Percentiles rank a stretch among this genome's conserved stretches.
Evolutionary conservation across 306 rosid genomes (phyloP).

Genomic region (Acacia confusa): DNA sequence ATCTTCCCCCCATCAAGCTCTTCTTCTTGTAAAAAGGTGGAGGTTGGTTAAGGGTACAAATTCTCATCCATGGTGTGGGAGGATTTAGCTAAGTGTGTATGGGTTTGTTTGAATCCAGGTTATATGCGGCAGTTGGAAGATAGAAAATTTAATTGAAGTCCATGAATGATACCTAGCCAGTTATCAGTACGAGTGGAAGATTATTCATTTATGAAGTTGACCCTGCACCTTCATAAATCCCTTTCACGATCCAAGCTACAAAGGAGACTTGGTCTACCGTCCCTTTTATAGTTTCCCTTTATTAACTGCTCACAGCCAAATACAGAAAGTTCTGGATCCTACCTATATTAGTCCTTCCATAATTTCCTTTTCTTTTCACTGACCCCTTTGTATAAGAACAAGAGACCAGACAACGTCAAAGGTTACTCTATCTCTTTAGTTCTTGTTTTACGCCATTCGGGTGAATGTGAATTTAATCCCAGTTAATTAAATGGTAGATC

Average conservation of each 20-base stretch:
- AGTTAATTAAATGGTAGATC: constrained; percentile 20
- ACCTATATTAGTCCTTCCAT: background rate
- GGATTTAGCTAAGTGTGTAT: too few relatives aligned
- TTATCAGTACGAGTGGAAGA: background rate
- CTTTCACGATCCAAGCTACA: constrained; percentile 9
- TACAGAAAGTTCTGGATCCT: constrained; percentile 1
- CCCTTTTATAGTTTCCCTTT: background rate
- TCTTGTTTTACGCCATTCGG: constrained; percentile 33
- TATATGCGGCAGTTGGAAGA: background rate
- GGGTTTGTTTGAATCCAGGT: background rate
- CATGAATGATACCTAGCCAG: background rate
- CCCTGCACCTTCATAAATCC: constrained; percentile 35
- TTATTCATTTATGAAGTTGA: constrained; percentile 29
- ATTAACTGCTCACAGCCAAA: constrained; percentile 27
- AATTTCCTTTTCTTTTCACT: background rate
- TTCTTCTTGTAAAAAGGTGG: too few relatives aligned
- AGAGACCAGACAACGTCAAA: constrained; percentile 48
- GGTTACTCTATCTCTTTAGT: constrained; percentile 38
- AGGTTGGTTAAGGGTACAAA: too few relatives aligned
- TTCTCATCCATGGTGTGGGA: too few relatives aligned
- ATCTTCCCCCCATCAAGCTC: too few relatives aligned
- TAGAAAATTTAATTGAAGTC: background rate
- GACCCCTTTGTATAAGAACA: background rate
- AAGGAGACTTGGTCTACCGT: background rate
- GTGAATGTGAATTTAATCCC: constrained; percentile 38